These are phyloP conservation scores for Peronosclerospora sorghi DNA, from an alignment of 352 stramenopile species.

Conservation along the genomic window DNA sequence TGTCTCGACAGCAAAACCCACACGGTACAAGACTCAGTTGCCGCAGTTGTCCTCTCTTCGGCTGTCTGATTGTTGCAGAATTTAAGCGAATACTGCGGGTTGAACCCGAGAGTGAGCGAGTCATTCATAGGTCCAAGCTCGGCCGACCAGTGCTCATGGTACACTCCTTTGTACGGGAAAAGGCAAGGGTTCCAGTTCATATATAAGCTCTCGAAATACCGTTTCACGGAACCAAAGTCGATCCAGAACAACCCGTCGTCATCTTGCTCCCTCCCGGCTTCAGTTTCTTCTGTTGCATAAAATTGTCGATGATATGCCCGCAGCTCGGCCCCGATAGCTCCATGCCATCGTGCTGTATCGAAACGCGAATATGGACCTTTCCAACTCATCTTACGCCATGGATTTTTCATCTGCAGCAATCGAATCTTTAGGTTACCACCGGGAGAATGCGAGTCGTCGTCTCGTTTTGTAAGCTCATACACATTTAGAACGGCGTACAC, in stretches of 20 bases:
- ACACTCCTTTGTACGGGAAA: slow-evolving; percentile 77
- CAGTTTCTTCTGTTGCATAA: slow-evolving; percentile 18
- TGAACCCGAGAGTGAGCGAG: slow-evolving; percentile 86
- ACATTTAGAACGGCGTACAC: slow-evolving; percentile 95
- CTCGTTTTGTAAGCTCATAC: slow-evolving; percentile 60
- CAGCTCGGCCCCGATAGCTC: slow-evolving; percentile 45
- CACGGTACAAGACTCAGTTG: slow-evolving; percentile 39
- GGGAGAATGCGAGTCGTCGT: slow-evolving; percentile 24
- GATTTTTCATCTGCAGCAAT: slow-evolving; percentile 94
- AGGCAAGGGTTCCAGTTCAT: slow-evolving; percentile 93
- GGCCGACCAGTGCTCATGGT: slow-evolving; percentile 77
- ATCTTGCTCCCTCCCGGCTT: slow-evolving; percentile 8
- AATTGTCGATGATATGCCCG: slow-evolving; percentile 42
- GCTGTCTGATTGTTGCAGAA: slow-evolving; percentile 25
- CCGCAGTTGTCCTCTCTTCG: slow-evolving; percentile 4
- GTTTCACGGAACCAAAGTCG: slow-evolving; percentile 86
- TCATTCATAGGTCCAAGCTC: slow-evolving; percentile 82
- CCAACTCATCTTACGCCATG: slow-evolving; percentile 86
- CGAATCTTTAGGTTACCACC: slow-evolving; percentile 35
- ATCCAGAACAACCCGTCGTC: slow-evolving; percentile 97
- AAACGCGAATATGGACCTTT: slow-evolving; percentile 74
- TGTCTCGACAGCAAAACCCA: slow-evolving; percentile 92
- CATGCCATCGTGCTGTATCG: slow-evolving; percentile 44
- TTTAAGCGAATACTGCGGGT: slow-evolving; percentile 88
- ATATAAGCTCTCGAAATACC: slow-evolving; percentile 90